Conservation (phyloP, 192 early-diverging fungal species). For the Umbelopsis ramanniana region DNA sequence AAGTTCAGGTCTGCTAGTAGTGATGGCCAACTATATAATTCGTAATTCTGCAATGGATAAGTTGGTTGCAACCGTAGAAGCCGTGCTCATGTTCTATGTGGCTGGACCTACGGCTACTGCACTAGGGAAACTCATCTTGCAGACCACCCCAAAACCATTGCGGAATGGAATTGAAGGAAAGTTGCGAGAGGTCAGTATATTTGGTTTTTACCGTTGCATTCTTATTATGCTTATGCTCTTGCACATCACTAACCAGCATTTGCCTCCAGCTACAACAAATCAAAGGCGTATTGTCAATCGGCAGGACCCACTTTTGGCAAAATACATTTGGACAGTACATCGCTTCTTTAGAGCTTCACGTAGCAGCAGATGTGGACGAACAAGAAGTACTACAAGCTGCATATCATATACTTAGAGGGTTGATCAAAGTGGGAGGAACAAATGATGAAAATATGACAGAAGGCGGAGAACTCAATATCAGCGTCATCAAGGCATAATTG, state of each 20-base stretch:
- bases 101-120: constrained; percentile 52
- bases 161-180: constrained; percentile 47
- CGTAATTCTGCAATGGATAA: constrained; percentile 48
- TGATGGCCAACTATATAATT: constrained; percentile 26
- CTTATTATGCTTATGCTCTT: not conserved
- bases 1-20: constrained; percentile 39
- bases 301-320: constrained; percentile 59
- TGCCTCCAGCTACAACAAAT: constrained; percentile 41
- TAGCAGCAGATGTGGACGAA: constrained; percentile 52
- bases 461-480: constrained; percentile 51
- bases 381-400: constrained; percentile 49
- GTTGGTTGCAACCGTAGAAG: constrained; percentile 48
- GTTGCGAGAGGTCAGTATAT: constrained; percentile 48
- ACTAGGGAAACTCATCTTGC: constrained; percentile 54
- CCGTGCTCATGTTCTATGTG: constrained; percentile 52
- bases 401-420: constrained; percentile 46
- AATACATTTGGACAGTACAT: constrained; percentile 56
- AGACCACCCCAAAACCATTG: constrained; percentile 53
- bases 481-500: constrained; percentile 29
- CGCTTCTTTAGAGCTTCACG: constrained; percentile 51
- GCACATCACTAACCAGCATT: not conserved
- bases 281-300: constrained; percentile 49
- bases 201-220: not conserved
- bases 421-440: constrained; percentile 38
- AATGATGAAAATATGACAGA: constrained; percentile 20